A percentile compares a stretch with the other conserved stretches of the same genome.
Conservation (phyloP, 495 filamentous ascomycete genomes). For the Aspergillus funiculosus region DNA sequence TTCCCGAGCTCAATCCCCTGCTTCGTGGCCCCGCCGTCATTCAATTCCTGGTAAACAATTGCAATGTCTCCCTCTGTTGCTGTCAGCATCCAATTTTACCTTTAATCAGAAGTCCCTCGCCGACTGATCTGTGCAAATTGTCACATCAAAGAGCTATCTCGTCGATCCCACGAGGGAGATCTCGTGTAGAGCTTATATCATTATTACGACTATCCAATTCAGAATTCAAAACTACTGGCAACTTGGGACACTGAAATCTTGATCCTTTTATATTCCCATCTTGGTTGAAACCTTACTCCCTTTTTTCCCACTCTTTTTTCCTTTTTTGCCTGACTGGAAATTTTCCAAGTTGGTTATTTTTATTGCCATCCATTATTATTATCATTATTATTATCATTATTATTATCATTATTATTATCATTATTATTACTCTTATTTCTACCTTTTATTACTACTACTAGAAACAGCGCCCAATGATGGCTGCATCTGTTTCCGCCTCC, state of each 20-base stretch:
- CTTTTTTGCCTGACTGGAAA: not conserved
- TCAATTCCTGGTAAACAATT: not conserved
- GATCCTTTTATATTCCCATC: not conserved
- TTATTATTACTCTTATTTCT: not conserved
- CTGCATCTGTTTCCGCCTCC: constrained; percentile 41
- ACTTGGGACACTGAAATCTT: not conserved
- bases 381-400: too few relatives aligned
- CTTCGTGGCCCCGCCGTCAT: too few relatives aligned
- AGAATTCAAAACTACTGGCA: not conserved
- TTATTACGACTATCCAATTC: not conserved
- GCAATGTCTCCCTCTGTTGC: not conserved
- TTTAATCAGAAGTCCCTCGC: not conserved
- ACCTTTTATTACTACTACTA: not conserved
- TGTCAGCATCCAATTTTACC: not conserved
- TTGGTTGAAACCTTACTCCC: too few relatives aligned
- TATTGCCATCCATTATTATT: too few relatives aligned
- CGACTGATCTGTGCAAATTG: constrained; percentile 11
- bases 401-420: too few relatives aligned
- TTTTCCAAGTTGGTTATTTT: too few relatives aligned
- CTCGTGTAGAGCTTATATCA: not conserved
- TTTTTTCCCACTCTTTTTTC: not conserved
- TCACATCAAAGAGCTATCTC: constrained; percentile 10
- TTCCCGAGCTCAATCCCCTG: not conserved
- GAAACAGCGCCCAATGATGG: constrained; percentile 25
- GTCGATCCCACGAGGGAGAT: constrained; percentile 18